Conservation (phyloP, 805 yeast genomes). For the Saturnispora diversa region DNA sequence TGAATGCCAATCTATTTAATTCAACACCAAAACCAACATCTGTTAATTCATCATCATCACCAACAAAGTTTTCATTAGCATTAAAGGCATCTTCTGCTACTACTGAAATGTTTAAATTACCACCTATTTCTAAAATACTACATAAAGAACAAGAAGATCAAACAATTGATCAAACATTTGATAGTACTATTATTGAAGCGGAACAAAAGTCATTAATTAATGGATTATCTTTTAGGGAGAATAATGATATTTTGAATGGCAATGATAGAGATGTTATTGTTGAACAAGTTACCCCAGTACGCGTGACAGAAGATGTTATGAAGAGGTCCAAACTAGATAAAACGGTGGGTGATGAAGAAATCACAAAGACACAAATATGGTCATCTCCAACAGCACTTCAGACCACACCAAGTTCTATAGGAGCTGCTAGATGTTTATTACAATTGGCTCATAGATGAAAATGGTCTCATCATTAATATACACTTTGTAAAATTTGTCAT, state of each 20-base stretch:
- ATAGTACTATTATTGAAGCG: neutral
- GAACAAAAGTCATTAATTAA: too few species aligned
- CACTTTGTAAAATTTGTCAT: too few species aligned
- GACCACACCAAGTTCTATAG: constrained; percentile 41
- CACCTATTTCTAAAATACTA: constrained; percentile 24
- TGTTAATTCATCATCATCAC: neutral
- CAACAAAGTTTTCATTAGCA: neutral
- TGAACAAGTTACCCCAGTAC: constrained; percentile 10
- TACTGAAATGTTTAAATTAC: constrained; percentile 18
- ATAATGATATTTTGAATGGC: neutral
- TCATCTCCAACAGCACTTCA: constrained; percentile 34
- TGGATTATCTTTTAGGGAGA: too few species aligned
- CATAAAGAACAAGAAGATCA: neutral
- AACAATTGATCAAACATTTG: constrained; percentile 1
- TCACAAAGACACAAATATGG: constrained; percentile 22
- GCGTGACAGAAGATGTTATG: neutral
- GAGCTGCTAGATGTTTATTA: constrained; percentile 39
- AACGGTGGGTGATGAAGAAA: constrained; percentile 14
- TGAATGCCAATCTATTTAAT: neutral
- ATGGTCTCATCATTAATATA: too few species aligned
- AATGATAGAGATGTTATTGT: constrained; percentile 9
- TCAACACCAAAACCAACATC: neutral
- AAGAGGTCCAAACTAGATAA: neutral
- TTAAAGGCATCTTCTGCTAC: constrained; percentile 3
- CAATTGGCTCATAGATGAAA: constrained; percentile 34